Evolutionary conservation across 441 rosid genomes (phyloP).

Genomic region (Iberis amara): DNA sequence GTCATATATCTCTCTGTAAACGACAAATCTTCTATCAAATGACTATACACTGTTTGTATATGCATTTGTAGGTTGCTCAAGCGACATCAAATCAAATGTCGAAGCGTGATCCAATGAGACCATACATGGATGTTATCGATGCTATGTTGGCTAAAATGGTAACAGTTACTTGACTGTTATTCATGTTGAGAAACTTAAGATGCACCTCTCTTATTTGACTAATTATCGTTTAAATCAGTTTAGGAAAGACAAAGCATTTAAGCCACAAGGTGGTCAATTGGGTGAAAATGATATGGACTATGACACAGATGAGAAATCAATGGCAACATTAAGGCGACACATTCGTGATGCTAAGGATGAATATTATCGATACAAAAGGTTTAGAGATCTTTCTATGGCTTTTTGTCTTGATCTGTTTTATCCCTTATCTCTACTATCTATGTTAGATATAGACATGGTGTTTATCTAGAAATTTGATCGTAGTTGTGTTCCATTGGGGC

Average conservation of each 20-base stretch:
- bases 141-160: slow-evolving; percentile 83
- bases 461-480: neutral
- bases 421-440: neutral
- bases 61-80: slow-evolving; percentile 77
- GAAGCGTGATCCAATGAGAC: slow-evolving; percentile 95
- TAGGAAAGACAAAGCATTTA: slow-evolving; percentile 81
- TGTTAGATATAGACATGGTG: neutral
- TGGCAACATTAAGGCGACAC: slow-evolving; percentile 96
- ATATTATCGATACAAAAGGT: slow-evolving; percentile 95
- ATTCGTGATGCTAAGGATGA: slow-evolving; percentile 87
- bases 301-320: slow-evolving; percentile 96
- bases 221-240: slow-evolving; percentile 45
- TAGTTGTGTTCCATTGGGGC: slow-evolving; percentile 1
- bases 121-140: slow-evolving; percentile 95
- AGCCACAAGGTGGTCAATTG: slow-evolving; percentile 94
- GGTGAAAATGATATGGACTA: slow-evolving; percentile 99
- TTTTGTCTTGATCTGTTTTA: neutral
- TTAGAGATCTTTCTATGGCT: slow-evolving; percentile 4
- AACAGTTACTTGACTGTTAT: slow-evolving; percentile 24
- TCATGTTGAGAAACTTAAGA: neutral
- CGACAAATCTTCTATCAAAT: too few species aligned
- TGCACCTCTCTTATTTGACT: slow-evolving; percentile 14
- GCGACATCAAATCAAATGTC: slow-evolving; percentile 99
- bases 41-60: too few species aligned
- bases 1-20: too few species aligned